A percentile compares a stretch with the other conserved stretches of the same genome.
Conservation (phyloP, 108 stramenopile genomes). For the Skeletonema marinoi region DNA sequence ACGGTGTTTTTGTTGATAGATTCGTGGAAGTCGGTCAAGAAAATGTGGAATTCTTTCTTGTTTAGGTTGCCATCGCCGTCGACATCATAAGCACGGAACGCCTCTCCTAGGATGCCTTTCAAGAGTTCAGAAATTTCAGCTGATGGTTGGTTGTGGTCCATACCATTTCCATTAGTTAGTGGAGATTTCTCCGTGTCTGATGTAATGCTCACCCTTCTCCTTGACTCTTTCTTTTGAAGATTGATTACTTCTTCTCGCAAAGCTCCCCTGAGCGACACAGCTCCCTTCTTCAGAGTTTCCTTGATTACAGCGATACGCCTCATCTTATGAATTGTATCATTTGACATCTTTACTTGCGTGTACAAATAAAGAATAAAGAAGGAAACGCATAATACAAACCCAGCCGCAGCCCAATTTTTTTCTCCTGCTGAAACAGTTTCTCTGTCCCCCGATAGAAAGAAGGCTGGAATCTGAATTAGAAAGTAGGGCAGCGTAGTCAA, state of each 20-base stretch:
- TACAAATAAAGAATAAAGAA: constrained; percentile 76
- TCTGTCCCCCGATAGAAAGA: constrained; percentile 61
- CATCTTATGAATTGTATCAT: constrained; percentile 61
- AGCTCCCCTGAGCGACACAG: constrained; percentile 67
- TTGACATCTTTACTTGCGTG: constrained; percentile 70
- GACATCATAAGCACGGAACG: constrained; percentile 86
- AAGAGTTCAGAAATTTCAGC: constrained; percentile 52
- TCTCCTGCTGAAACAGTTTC: constrained; percentile 73
- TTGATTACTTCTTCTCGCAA: constrained; percentile 52
- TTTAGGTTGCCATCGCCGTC: constrained; percentile 73
- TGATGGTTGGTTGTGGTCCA: constrained; percentile 13
- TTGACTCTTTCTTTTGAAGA: constrained; percentile 18
- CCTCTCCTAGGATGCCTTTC: constrained; percentile 74
- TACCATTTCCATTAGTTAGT: background rate
- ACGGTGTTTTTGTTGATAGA: constrained; percentile 52
- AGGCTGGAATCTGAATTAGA: constrained; percentile 87
- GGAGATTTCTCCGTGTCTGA: background rate
- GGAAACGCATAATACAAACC: constrained; percentile 64
- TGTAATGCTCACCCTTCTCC: background rate
- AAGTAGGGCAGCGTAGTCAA: constrained; percentile 88
- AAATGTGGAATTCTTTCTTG: constrained; percentile 66
- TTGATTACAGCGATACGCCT: constrained; percentile 74
- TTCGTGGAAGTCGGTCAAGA: constrained; percentile 89
- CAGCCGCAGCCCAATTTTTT: constrained; percentile 76
- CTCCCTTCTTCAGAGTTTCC: constrained; percentile 65